These are phyloP conservation scores for Dictyostelium intermedium DNA, from an alignment of 78 protist genomes.

Conservation along the genomic window DNA sequence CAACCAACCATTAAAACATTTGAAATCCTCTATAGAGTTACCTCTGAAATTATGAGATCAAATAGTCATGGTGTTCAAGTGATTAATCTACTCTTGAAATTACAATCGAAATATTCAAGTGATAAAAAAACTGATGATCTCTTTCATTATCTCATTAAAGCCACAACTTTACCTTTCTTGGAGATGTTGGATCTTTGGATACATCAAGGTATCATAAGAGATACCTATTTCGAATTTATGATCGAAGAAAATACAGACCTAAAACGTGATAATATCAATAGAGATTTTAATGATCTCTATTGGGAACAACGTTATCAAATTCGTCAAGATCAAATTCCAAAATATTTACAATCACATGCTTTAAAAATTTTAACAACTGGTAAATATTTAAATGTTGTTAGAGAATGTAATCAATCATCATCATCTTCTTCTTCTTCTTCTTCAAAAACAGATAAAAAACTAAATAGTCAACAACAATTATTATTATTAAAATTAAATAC, in stretches of 20 bases:
- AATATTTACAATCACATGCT: slow-evolving; percentile 23
- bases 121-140: slow-evolving; percentile 36
- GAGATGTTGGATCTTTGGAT: slow-evolving; percentile 87
- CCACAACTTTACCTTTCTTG: slow-evolving; percentile 83
- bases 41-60: not conserved
- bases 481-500: not conserved
- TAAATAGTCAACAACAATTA: not conserved
- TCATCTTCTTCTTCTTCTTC: not conserved
- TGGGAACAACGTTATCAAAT: slow-evolving; percentile 79
- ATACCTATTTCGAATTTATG: slow-evolving; percentile 87
- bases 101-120: slow-evolving; percentile 4
- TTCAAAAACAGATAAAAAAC: not conserved
- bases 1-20: slow-evolving; percentile 74
- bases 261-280: slow-evolving; percentile 51
- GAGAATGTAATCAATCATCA: slow-evolving; percentile 78
- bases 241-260: slow-evolving; percentile 66
- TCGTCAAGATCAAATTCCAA: slow-evolving; percentile 34
- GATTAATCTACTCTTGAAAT: slow-evolving; percentile 24
- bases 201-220: slow-evolving; percentile 74
- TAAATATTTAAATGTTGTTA: slow-evolving; percentile 86
- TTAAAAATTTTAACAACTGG: slow-evolving; percentile 74
- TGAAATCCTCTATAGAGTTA: slow-evolving; percentile 19
- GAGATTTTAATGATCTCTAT: slow-evolving; percentile 74
- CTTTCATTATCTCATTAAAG: slow-evolving; percentile 40
- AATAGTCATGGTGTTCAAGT: slow-evolving; percentile 43